Base-by-base conservation (phyloP, 495 filamentous ascomycete species). In the Aspergillus bridgeri region DNA sequence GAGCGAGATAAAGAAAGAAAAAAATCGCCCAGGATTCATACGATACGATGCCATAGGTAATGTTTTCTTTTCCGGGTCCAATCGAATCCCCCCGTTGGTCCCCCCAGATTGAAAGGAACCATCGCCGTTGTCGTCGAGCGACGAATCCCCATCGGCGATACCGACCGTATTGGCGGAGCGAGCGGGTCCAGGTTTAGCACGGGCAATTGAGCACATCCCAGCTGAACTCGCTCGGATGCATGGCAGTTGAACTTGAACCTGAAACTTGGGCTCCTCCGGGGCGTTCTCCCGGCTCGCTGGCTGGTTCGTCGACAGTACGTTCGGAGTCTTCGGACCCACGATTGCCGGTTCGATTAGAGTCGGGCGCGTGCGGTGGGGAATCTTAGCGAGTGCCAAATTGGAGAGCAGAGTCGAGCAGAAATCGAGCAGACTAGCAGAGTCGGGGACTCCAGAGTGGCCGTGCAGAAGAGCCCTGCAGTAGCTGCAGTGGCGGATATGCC, bases 391-490 rank as follows among this genome's bases (percentile, higher is more conserved):
- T 45, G n/a, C n/a, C n/a, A n/a, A n/a, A n/a, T n/a, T n/a, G n/a
- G n/a, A n/a, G n/a, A n/a, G n/a, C n/a, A n/a, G n/a, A n/a, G n/a
- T n/a, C n/a, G n/a, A n/a, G n/a, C n/a, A n/a, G n/a, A n/a, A n/a
- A n/a, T n/a, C n/a, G n/a, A n/a, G n/a, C n/a, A n/a, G n/a, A n/a
- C n/a, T n/a, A n/a, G n/a, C n/a, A n/a, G n/a, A n/a, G n/a, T n/a
- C n/a, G n/a, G n/a, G n/a, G n/a, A n/a, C n/a, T n/a, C n/a, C n/a
- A n/a, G n/a, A n/a, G 56, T 51, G 56, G 48, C 56, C 56, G 58
- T 60, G 58, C 53, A 56, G 45, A 24, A 25, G 18, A 48, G 53
- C 56, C 56, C 57, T 61, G 63, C 53, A 65, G 63, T 55, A 65
- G 59, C 27, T 60, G 19, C 19, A 43, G 22, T 4, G 29, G 21